Evolutionary conservation across 345 rosid species (phyloP).

Genomic region (Melastoma malabathricum): DNA sequence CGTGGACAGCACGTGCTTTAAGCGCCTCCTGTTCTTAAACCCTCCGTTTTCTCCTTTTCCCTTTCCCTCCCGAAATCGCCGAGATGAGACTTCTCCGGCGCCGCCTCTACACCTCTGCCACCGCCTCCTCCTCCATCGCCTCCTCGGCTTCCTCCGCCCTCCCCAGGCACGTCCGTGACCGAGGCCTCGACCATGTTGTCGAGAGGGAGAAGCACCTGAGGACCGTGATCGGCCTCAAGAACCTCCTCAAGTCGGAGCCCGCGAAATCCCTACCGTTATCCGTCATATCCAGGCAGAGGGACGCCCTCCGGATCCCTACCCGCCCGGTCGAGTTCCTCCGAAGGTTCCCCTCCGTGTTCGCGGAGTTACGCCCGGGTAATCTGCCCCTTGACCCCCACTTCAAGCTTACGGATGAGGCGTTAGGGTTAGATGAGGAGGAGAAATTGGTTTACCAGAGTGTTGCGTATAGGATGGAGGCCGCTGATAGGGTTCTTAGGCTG

Average conservation of each 20-base stretch:
- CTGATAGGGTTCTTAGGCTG: conserved; percentile 62
- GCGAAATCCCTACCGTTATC: conserved; percentile 75
- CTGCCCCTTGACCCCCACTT: conserved; percentile 62
- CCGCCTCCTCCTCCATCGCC: conserved; percentile 15
- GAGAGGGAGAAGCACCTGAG: conserved; percentile 71
- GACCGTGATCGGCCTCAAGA: conserved; percentile 49
- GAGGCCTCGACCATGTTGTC: conserved; percentile 95
- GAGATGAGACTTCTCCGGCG: conserved; percentile 10
- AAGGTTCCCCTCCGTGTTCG: conserved; percentile 55
- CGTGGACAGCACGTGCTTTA: too few relatives aligned
- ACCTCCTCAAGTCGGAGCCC: conserved; percentile 75
- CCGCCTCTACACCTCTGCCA: background rate
- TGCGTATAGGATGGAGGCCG: conserved; percentile 40
- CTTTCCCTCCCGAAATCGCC: conserved; percentile 5
- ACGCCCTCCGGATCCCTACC: conserved; percentile 42
- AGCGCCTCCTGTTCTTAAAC: too few relatives aligned
- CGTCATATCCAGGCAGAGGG: conserved; percentile 33
- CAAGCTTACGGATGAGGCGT: conserved; percentile 63
- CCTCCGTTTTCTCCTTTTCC: too few relatives aligned
- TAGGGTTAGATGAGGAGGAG: conserved; percentile 73
- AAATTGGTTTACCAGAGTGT: conserved; percentile 67
- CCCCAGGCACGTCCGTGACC: conserved; percentile 51
- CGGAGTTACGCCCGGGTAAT: conserved; percentile 71
- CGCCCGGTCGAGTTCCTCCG: conserved; percentile 93
- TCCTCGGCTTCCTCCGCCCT: conserved; percentile 6